phyloP scores from a whole-genome alignment of 1,139 yeast species.

The Meyerozyma guilliermondii region DNA sequence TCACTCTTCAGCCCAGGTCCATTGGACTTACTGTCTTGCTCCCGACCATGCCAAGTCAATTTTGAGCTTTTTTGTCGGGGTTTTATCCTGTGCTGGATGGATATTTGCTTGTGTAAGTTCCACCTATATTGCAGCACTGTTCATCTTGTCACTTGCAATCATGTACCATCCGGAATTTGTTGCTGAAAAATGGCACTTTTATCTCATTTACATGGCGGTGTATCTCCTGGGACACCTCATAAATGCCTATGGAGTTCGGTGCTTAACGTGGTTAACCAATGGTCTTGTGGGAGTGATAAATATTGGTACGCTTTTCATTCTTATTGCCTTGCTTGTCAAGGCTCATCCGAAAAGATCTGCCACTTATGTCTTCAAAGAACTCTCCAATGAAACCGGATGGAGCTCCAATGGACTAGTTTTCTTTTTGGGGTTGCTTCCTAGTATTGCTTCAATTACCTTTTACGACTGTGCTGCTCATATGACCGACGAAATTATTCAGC shows the following conservation, averaged over 20 bases:
- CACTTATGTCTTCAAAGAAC: conserved; percentile 18
- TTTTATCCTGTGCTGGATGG: conserved; percentile 12
- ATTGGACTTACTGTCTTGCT: conserved; percentile 24
- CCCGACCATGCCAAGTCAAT: conserved; percentile 14
- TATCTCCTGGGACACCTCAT: conserved; percentile 5
- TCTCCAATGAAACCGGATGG: conserved; percentile 26
- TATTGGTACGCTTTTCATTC: conserved; percentile 20
- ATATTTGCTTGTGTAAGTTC: conserved; percentile 8
- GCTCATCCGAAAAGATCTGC: conserved; percentile 20
- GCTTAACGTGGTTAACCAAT: conserved; percentile 17
- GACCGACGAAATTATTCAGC: conserved; percentile 25
- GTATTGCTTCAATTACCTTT: conserved; percentile 21
- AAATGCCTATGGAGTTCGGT: conserved; percentile 17
- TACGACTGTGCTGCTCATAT: conserved; percentile 28
- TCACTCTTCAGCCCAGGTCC: conserved; percentile 25
- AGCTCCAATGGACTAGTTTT: conserved; percentile 23
- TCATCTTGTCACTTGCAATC: conserved; percentile 6
- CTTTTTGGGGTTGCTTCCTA: conserved; percentile 23
- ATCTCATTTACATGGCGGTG: conserved; percentile 17
- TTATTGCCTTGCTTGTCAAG: conserved; percentile 19
- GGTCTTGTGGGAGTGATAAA: conserved; percentile 17
- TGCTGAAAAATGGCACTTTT: conserved; percentile 20
- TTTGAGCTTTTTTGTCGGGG: conserved; percentile 16
- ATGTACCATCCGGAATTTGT: conserved; percentile 19
- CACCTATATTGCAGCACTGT: conserved; percentile 7